Evolutionary conservation across 768 basidiomycete species (phyloP).

Genomic region (Kwoniella sp.): DNA sequence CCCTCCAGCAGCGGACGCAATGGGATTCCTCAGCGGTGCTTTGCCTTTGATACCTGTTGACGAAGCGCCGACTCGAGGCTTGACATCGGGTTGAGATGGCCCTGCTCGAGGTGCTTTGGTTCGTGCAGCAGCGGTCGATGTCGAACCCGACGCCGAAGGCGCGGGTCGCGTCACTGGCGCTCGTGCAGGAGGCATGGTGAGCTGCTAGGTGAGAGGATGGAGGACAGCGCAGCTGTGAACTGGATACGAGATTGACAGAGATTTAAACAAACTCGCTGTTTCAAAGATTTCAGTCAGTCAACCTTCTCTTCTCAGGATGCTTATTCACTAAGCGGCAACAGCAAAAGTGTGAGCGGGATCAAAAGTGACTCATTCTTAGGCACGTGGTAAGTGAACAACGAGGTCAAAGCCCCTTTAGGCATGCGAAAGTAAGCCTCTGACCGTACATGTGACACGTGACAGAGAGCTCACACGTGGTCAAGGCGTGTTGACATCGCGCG

Average conservation of each 20-base stretch:
- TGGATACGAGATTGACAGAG: neutral
- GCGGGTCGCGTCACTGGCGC: slow-evolving; percentile 20
- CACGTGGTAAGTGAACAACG: too few relatives aligned
- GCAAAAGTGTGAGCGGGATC: too few relatives aligned
- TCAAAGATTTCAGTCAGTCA: neutral
- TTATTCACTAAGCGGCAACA: slow-evolving; percentile 17
- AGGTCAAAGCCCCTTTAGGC: too few relatives aligned
- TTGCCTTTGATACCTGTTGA: slow-evolving; percentile 22
- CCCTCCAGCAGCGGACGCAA: neutral
- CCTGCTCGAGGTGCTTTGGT: slow-evolving; percentile 18
- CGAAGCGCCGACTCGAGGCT: slow-evolving; percentile 14
- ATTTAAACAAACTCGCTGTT: neutral
- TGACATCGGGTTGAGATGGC: slow-evolving; percentile 16
- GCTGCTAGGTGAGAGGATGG: neutral
- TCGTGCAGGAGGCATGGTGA: slow-evolving; percentile 19
- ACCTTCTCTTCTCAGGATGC: too few relatives aligned
- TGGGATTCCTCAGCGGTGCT: slow-evolving; percentile 17
- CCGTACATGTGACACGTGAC: too few relatives aligned
- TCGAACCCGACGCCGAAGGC: slow-evolving; percentile 10
- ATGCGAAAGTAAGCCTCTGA: too few relatives aligned
- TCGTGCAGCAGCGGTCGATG: slow-evolving; percentile 11
- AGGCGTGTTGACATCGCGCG: neutral
- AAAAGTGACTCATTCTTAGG: too few relatives aligned
- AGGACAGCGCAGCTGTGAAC: neutral
- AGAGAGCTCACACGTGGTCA: slow-evolving; percentile 1